Evolutionary conservation across 2,329 filamentous ascomycete genomes (phyloP).

Genomic region (Cladosporium sp.): DNA sequence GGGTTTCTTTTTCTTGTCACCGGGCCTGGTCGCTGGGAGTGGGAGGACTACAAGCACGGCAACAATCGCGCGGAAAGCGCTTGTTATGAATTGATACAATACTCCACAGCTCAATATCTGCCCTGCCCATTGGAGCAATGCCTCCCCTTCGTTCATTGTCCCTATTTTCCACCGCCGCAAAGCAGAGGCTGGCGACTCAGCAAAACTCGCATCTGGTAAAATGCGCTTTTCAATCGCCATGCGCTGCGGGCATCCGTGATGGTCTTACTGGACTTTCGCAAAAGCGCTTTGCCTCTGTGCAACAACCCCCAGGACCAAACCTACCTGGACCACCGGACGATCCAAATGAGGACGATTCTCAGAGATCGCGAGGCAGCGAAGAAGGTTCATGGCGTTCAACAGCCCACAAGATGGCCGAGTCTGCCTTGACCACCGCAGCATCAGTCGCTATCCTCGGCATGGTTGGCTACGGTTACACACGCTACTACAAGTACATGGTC

Average conservation of each 20-base stretch:
- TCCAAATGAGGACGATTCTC: conserved; percentile 22
- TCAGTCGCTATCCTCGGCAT: conserved; percentile 50
- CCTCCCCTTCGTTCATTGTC: conserved; percentile 14
- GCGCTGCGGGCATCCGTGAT: conserved; percentile 1
- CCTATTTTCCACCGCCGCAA: conserved; percentile 1
- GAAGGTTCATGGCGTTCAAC: conserved; percentile 36
- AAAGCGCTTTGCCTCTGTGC: conserved; percentile 17
- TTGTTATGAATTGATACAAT: conserved; percentile 16
- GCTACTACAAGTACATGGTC: conserved; percentile 77
- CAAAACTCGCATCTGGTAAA: background rate
- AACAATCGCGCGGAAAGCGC: background rate
- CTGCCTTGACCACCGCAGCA: conserved; percentile 52
- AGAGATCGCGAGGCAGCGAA: conserved; percentile 18
- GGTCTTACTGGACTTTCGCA: background rate
- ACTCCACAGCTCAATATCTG: conserved; percentile 1
- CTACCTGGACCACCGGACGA: conserved; percentile 26
- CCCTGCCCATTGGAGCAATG: conserved; percentile 6
- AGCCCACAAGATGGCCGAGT: conserved; percentile 54
- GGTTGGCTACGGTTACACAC: conserved; percentile 66
- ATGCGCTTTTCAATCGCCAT: background rate
- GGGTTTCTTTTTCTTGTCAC: background rate
- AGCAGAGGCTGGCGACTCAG: background rate
- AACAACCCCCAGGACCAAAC: conserved; percentile 23
- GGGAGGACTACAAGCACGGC: background rate
- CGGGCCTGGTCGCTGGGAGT: background rate